Conservation (phyloP, 257 asterid species). For the Fraxinus pennsylvanica region DNA sequence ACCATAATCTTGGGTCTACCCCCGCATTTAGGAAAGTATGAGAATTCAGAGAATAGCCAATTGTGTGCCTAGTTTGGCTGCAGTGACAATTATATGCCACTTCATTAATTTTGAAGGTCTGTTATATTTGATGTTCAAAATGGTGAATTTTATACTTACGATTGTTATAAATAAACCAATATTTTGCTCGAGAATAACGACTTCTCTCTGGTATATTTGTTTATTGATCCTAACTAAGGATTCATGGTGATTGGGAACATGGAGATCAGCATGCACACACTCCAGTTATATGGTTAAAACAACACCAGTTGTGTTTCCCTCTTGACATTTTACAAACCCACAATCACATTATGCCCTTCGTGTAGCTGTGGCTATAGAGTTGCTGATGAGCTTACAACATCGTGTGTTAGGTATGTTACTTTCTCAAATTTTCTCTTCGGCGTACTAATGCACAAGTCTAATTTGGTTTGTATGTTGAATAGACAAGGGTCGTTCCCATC, state of each 20-base stretch:
- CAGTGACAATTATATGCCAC: too few relatives aligned
- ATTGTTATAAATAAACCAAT: too few relatives aligned
- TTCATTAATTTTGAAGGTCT: too few relatives aligned
- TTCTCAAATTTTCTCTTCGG: neutral
- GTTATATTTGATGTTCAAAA: too few relatives aligned
- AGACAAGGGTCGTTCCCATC: conserved; percentile 46
- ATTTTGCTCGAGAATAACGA: too few relatives aligned
- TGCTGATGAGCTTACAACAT: conserved; percentile 34
- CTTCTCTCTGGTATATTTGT: too few relatives aligned
- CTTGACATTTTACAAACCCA: conserved; percentile 64
- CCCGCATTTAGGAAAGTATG: too few relatives aligned
- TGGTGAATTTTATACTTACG: neutral
- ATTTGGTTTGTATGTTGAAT: conserved; percentile 16
- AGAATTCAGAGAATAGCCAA: too few relatives aligned
- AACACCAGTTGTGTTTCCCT: conserved; percentile 64
- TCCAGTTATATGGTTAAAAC: conserved; percentile 48
- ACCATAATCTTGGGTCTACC: too few relatives aligned
- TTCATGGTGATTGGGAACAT: conserved; percentile 39
- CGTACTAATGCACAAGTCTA: neutral
- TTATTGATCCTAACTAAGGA: neutral
- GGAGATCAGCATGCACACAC: conserved; percentile 54
- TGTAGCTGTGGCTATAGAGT: conserved; percentile 74
- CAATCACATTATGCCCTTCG: conserved; percentile 50
- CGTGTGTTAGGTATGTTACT: conserved; percentile 52
- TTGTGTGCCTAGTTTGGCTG: too few relatives aligned